phyloP scores from a whole-genome alignment of 345 rosid genomes.

The Psidium friedrichsthalianum region DNA sequence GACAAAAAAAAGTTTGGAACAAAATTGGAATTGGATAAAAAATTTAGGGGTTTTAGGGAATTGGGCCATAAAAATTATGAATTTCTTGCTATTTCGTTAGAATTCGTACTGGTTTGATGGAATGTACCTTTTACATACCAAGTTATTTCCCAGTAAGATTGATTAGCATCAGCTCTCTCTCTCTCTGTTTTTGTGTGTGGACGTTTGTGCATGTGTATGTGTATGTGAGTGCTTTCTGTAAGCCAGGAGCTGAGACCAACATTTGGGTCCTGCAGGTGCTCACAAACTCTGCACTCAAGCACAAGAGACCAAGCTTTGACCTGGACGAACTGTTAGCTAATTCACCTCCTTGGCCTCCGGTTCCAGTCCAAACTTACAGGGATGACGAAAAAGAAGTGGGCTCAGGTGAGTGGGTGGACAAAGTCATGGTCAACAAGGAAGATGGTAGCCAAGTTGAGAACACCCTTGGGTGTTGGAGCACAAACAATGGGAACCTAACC shows the following conservation, averaged over 20 bases:
- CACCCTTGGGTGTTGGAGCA: slow-evolving; percentile 48
- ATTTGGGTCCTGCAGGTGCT: slow-evolving; percentile 32
- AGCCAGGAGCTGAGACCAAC: neutral
- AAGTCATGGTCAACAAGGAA: slow-evolving; percentile 94
- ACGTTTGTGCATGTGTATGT: neutral
- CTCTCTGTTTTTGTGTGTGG: no score
- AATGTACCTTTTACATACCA: neutral
- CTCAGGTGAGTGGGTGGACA: slow-evolving; percentile 85
- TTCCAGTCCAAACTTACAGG: slow-evolving; percentile 41
- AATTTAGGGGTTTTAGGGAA: no score
- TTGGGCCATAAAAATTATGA: no score
- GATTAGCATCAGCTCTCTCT: neutral
- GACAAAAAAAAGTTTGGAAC: no score
- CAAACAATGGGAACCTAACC: slow-evolving; percentile 32
- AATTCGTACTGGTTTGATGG: no score
- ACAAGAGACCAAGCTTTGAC: slow-evolving; percentile 62
- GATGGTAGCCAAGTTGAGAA: slow-evolving; percentile 31
- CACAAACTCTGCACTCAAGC: slow-evolving; percentile 30
- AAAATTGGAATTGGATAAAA: no score
- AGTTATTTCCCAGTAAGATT: neutral
- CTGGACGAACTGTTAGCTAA: slow-evolving; percentile 75
- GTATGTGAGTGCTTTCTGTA: neutral
- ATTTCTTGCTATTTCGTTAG: no score
- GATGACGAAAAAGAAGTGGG: slow-evolving; percentile 67
- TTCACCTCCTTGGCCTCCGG: slow-evolving; percentile 96